Conservation (phyloP, 106 monocot species). For the Xerophyta viscosa region DNA sequence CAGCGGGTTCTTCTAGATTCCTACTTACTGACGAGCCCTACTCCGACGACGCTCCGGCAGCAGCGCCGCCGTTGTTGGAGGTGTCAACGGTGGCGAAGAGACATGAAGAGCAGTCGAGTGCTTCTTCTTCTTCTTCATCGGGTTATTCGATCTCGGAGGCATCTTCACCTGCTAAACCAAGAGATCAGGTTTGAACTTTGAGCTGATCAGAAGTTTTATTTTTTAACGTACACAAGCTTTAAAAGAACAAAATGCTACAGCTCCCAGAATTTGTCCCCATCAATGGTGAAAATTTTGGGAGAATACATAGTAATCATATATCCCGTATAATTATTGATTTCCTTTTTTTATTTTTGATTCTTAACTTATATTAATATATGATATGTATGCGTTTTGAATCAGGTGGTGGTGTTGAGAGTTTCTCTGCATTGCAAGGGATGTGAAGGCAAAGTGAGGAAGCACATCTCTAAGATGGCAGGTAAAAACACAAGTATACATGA, state of each 20-base stretch:
- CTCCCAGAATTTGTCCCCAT: no score
- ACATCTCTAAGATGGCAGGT: conserved; percentile 37
- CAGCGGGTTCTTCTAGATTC: conserved; percentile 48
- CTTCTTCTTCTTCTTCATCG: conserved; percentile 9
- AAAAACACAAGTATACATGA: neutral
- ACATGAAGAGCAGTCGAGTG: no score
- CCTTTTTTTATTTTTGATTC: neutral
- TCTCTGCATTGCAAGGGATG: conserved; percentile 20
- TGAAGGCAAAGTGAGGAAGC: conserved; percentile 14
- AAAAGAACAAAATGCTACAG: no score
- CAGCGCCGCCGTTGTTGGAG: no score
- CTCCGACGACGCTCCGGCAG: conserved; percentile 12
- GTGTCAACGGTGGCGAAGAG: no score
- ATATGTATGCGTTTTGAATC: neutral
- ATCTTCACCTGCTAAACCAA: conserved; percentile 11
- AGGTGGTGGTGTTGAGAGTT: conserved; percentile 26
- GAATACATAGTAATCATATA: no score
- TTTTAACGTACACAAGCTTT: no score
- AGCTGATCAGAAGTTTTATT: no score
- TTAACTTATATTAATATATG: neutral
- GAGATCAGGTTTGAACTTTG: conserved; percentile 11
- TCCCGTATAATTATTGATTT: no score
- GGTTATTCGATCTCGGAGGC: no score
- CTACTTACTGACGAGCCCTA: conserved; percentile 23
- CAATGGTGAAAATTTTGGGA: no score